A percentile compares a stretch with the other conserved stretches of the same genome.
Conservation (phyloP, 257 asterid genomes). For the Phtheirospermum japonicum region DNA sequence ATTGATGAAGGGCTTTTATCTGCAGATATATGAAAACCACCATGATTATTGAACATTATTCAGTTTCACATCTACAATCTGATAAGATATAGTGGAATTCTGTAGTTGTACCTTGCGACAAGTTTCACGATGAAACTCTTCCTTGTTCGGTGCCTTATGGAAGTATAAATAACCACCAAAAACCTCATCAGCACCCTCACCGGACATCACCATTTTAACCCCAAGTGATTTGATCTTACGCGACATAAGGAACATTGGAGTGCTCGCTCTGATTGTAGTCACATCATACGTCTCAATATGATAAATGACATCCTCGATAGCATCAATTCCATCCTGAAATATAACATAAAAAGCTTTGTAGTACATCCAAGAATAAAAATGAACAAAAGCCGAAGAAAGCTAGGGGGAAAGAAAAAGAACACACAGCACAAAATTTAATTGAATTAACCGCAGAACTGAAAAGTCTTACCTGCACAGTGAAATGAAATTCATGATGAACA, state of each 20-base stretch:
- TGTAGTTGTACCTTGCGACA: slow-evolving; percentile 70
- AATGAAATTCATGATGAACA: slow-evolving; percentile 91
- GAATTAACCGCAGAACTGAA: background rate
- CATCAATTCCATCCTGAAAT: slow-evolving; percentile 87
- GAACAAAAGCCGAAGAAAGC: no score
- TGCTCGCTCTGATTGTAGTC: slow-evolving; percentile 94
- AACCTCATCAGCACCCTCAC: slow-evolving; percentile 99
- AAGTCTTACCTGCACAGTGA: slow-evolving; percentile 53
- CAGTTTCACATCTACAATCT: background rate
- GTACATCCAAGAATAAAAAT: background rate
- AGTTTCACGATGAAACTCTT: slow-evolving; percentile 80
- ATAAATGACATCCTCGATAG: slow-evolving; percentile 94
- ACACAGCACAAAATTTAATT: no score
- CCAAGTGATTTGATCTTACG: slow-evolving; percentile 95
- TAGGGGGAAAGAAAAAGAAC: no score
- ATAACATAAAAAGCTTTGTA: background rate
- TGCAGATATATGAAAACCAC: slow-evolving; percentile 30
- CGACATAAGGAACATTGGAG: slow-evolving; percentile 97
- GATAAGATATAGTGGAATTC: background rate
- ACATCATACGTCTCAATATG: slow-evolving; percentile 94
- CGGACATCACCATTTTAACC: slow-evolving; percentile 94
- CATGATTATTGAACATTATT: background rate
- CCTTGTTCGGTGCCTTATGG: slow-evolving; percentile 94
- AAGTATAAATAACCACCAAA: slow-evolving; percentile 95
- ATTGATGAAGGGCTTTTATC: slow-evolving; percentile 95